Evolutionary conservation across 2,329 filamentous ascomycete genomes (phyloP), one percentile per base, ranked within the genome.

Genomic region (Phialophora chinensis): DNA sequence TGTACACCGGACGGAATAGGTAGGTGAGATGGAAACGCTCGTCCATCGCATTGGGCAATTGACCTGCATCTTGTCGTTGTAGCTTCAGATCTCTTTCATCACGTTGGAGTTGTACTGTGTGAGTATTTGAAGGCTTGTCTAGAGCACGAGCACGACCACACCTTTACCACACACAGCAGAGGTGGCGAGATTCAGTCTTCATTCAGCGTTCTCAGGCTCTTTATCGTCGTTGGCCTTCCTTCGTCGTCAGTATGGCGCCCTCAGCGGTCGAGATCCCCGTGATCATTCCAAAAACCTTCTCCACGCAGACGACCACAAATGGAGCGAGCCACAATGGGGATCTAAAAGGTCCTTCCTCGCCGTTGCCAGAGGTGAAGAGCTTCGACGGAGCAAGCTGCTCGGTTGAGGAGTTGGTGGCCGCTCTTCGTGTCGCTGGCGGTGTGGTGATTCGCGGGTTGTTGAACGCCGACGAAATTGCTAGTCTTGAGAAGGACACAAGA

Each of bases 401-500:
- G 3, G 62, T 66, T n/a, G 62, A 66, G 1, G 66, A 66, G 7
- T 8, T 68, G 57, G 66, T 68, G 4, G 55, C 57, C 29, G 66
- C 66, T 8, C 33, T 68, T 12, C 59, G 54, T 52, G 66, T 66
- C 20, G 58, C 63, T 62, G 69, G 69, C 20, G 69, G 69, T 23
- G 55, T 69, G 29, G 54, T 71, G 29, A 59, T 73, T 50, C 70
- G 70, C 10, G 67, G 67, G 14, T 29, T 72, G 29, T 11, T 72
- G 29, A 53, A 52, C 11, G 31, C 38, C 20, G 38, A 60, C 12
- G 66, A 68, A 29, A 35, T 71, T 31, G 60, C 58, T 2, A 55
- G 17, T 8, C 66, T 73, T 27, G 71, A 73, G 53, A 64, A 29
- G n/a, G 71, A 73, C 55, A 67, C 68, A 3, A 65, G 71, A n/a